These are phyloP conservation scores for Globisporangium paddicum DNA, from an alignment of 352 stramenopile species.

Conservation along the genomic window DNA sequence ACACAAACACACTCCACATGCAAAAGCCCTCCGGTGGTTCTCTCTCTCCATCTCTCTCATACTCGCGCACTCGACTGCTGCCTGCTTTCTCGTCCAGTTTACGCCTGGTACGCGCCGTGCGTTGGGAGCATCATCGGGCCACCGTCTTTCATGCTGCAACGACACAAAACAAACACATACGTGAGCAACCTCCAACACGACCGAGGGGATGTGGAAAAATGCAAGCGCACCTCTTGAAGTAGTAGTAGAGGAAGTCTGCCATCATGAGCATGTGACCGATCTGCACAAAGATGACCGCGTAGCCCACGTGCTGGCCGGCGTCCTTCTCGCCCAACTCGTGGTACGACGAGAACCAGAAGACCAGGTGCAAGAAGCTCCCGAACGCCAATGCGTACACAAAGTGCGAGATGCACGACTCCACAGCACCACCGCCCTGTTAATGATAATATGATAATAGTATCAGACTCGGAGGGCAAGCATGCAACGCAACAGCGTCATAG, in stretches of 20 bases:
- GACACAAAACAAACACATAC: conserved; percentile 4
- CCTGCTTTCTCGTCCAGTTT: conserved; percentile 7
- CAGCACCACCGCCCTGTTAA: conserved; percentile 79
- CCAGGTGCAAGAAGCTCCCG: conserved; percentile 94
- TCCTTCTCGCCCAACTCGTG: conserved; percentile 95
- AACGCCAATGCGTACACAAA: conserved; percentile 96
- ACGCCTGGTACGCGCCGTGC: conserved; percentile 80
- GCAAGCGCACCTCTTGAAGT: conserved; percentile 88
- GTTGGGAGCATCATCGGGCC: conserved; percentile 89
- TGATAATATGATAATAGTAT: background rate
- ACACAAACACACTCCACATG: conserved; percentile 2
- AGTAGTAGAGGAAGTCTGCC: conserved; percentile 99
- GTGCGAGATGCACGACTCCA: conserved; percentile 97
- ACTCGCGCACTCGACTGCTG: background rate
- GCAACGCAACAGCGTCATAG: background rate
- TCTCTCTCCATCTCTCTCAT: background rate
- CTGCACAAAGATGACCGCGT: conserved; percentile 97
- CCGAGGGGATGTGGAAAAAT: no score
- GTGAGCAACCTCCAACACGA: no score
- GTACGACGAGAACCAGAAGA: conserved; percentile 99
- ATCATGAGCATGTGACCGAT: conserved; percentile 98
- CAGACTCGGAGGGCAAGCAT: background rate
- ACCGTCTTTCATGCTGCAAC: conserved; percentile 78
- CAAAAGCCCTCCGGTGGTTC: background rate
- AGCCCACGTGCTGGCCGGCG: conserved; percentile 83